phyloP scores from a whole-genome alignment of 2,329 filamentous ascomycete genomes.

The Nothomitra cinnamomea region DNA sequence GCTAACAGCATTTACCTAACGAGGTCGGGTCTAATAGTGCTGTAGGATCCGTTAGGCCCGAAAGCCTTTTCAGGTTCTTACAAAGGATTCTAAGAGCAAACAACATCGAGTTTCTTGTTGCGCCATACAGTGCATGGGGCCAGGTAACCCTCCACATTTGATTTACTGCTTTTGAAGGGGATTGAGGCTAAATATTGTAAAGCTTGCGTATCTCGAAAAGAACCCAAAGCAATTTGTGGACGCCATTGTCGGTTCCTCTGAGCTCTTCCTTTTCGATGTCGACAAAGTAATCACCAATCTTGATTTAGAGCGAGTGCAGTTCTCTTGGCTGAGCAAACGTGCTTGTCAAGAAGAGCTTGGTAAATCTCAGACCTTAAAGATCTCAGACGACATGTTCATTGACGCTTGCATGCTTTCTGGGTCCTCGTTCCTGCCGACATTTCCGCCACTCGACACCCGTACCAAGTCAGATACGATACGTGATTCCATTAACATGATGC shows the following conservation, averaged over 20 bases:
- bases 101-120: constrained; percentile 58
- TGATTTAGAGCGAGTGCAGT: constrained; percentile 51
- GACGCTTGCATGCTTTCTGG: constrained; percentile 74
- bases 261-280: constrained; percentile 72
- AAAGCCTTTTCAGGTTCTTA: constrained; percentile 59
- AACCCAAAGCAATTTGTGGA: constrained; percentile 50
- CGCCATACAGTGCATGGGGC: constrained; percentile 74
- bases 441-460: constrained; percentile 56
- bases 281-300: constrained; percentile 53
- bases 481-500: constrained; percentile 64
- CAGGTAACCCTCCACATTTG: constrained; percentile 40
- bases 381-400: constrained; percentile 57
- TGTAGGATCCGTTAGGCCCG: constrained; percentile 50
- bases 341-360: constrained; percentile 52
- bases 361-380: constrained; percentile 17
- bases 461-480: constrained; percentile 44
- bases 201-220: constrained; percentile 67
- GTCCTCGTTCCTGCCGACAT: constrained; percentile 60
- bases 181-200: constrained; percentile 4
- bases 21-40: not conserved
- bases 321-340: constrained; percentile 47
- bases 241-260: constrained; percentile 68
- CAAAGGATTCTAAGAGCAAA: constrained; percentile 55
- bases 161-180: not conserved
- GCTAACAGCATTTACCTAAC: constrained; percentile 6